phyloP scores from a whole-genome alignment of 495 filamentous ascomycete species.

The Amorphotheca resinae region DNA sequence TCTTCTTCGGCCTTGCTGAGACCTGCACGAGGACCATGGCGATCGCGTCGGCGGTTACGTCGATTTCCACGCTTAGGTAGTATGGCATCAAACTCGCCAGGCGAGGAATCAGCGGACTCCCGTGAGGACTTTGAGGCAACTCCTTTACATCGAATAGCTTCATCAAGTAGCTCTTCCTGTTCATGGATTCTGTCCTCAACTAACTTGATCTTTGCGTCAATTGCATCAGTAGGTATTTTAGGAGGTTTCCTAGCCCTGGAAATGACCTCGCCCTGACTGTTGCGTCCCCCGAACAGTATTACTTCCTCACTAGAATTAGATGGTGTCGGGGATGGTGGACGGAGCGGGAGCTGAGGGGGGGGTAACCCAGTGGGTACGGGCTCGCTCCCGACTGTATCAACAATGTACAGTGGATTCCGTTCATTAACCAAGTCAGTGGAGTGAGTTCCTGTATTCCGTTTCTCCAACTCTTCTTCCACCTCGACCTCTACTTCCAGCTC shows the following conservation, averaged over 20 bases:
- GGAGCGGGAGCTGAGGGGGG: slow-evolving; percentile 15
- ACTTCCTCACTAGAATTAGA: slow-evolving; percentile 53
- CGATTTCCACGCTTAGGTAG: neutral
- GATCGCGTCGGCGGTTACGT: neutral
- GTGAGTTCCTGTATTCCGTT: neutral
- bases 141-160: neutral
- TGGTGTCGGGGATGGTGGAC: slow-evolving; percentile 20
- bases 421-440: neutral
- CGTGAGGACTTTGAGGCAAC: neutral
- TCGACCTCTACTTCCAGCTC: slow-evolving; percentile 1
- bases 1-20: slow-evolving; percentile 32
- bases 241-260: slow-evolving; percentile 3
- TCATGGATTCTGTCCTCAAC: slow-evolving; percentile 19
- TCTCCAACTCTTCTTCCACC: slow-evolving; percentile 1
- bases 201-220: slow-evolving; percentile 15
- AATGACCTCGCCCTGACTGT: slow-evolving; percentile 7
- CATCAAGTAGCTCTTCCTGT: slow-evolving; percentile 6
- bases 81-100: neutral
- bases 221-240: neutral
- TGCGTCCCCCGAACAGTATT: slow-evolving; percentile 51
- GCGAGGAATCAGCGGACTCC: slow-evolving; percentile 1
- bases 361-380: slow-evolving; percentile 18
- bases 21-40: neutral
- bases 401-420: slow-evolving; percentile 1
- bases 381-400: slow-evolving; percentile 12